These are phyloP conservation scores for Cryptomeria japonica DNA, from an alignment of 75 land plant species.

Conservation along the genomic window DNA sequence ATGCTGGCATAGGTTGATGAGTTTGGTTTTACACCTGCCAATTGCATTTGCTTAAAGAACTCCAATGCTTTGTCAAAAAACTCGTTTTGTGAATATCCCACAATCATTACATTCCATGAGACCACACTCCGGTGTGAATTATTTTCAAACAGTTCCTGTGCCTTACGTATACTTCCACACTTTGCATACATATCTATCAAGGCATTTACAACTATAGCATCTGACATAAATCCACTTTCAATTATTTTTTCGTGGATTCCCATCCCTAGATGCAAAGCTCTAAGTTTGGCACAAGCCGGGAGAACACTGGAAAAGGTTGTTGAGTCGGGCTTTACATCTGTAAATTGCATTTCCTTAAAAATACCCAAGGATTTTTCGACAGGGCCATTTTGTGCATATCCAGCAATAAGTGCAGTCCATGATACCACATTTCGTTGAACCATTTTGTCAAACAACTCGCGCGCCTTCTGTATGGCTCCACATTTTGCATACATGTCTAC, in stretches of 20 bases:
- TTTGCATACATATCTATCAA: conserved; percentile 25
- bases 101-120: conserved; percentile 23
- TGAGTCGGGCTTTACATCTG: conserved; percentile 8
- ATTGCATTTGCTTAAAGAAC: conserved; percentile 17
- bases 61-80: conserved; percentile 13
- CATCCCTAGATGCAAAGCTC: conserved; percentile 16
- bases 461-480: conserved; percentile 22
- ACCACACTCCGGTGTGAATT: conserved; percentile 13
- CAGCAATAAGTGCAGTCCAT: conserved; percentile 17
- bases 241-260: conserved; percentile 10
- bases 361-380: conserved; percentile 12
- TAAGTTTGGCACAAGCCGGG: conserved; percentile 20
- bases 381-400: conserved; percentile 19
- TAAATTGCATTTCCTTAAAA: conserved; percentile 7
- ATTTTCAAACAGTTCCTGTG: conserved; percentile 2
- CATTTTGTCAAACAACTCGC: conserved; percentile 16
- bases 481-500: conserved; percentile 30
- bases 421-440: conserved; percentile 15
- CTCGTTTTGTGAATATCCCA: conserved; percentile 13
- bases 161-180: conserved; percentile 18
- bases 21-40: conserved; percentile 16
- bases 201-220: conserved; percentile 18
- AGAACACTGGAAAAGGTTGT: conserved; percentile 15
- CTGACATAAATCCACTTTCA: conserved; percentile 18
- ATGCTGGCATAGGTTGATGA: conserved; percentile 9